A percentile compares a stretch with the other conserved stretches of the same genome.
Evolutionary conservation across 192 early-diverging fungal genomes (phyloP).

Genomic region (Entomortierella lignicola): DNA sequence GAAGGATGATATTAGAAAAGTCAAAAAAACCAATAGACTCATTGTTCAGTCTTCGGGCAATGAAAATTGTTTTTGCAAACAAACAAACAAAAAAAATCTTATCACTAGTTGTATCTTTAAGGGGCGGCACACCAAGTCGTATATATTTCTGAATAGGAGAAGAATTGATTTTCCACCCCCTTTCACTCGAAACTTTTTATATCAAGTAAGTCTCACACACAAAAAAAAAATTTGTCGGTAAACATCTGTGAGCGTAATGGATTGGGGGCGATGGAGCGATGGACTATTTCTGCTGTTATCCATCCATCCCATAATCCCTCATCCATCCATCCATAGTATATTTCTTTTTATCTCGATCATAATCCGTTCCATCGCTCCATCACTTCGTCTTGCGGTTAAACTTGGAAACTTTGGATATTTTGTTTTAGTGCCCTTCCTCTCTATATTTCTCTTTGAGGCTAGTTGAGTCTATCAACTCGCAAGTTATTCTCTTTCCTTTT

Average conservation of each 20-base stretch:
- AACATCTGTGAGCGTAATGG: background rate
- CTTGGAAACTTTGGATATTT: background rate
- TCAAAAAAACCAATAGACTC: no score
- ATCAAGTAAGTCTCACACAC: slow-evolving; percentile 33
- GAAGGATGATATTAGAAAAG: no score
- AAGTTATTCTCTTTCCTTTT: no score
- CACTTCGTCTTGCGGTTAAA: background rate
- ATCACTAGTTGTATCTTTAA: background rate
- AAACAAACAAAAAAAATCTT: background rate
- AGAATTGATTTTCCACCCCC: slow-evolving; percentile 13
- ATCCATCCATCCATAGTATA: slow-evolving; percentile 20
- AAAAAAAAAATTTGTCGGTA: slow-evolving; percentile 10
- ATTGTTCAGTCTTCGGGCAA: no score
- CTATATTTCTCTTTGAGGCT: no score
- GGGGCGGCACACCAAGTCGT: background rate
- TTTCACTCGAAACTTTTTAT: slow-evolving; percentile 34
- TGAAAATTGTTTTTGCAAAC: background rate
- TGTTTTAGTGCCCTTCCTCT: background rate
- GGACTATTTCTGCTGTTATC: background rate
- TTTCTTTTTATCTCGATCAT: background rate
- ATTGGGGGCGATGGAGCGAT: background rate
- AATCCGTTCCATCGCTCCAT: background rate
- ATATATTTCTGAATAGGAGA: background rate
- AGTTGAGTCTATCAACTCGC: no score
- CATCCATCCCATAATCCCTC: slow-evolving; percentile 28